These are phyloP conservation scores for Rutstroemia sp. DNA, from an alignment of 2,329 filamentous ascomycete species.

Conservation along the genomic window DNA sequence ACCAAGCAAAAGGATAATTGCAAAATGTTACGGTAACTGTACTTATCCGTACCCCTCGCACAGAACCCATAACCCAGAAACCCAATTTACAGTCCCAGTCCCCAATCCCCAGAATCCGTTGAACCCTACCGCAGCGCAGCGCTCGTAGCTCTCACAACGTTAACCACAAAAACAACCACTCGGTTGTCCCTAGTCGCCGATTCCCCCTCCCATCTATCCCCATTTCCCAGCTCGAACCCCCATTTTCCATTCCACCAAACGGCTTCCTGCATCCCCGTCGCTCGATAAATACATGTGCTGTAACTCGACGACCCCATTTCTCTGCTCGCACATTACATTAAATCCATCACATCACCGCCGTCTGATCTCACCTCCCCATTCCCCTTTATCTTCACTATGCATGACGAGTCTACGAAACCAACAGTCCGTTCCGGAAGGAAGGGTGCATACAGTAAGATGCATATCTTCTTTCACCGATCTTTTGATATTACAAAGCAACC, in stretches of 20 bases:
- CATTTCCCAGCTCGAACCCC: no score
- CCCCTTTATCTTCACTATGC: background rate
- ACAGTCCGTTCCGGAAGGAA: background rate
- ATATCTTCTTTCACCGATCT: no score
- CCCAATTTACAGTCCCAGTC: background rate
- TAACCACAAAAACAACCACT: background rate
- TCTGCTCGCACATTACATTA: background rate
- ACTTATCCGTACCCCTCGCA: background rate
- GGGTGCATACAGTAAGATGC: no score
- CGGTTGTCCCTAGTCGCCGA: slow-evolving; percentile 6
- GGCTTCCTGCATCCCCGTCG: slow-evolving; percentile 8
- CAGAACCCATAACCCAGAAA: background rate
- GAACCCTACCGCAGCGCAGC: no score
- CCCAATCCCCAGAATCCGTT: background rate
- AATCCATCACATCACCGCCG: background rate
- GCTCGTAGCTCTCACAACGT: no score
- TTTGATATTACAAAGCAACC: no score
- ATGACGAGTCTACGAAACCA: background rate
- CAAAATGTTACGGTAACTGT: background rate
- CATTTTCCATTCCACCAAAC: background rate
- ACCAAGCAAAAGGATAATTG: background rate
- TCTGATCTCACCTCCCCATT: background rate
- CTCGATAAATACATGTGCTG: slow-evolving; percentile 9
- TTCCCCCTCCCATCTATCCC: background rate
- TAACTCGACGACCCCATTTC: background rate